Percentiles rank a stretch among this genome's conserved stretches.
These are phyloP conservation scores for Populus hybrid DNA, from an alignment of 441 rosid species.

Conservation along the genomic window DNA sequence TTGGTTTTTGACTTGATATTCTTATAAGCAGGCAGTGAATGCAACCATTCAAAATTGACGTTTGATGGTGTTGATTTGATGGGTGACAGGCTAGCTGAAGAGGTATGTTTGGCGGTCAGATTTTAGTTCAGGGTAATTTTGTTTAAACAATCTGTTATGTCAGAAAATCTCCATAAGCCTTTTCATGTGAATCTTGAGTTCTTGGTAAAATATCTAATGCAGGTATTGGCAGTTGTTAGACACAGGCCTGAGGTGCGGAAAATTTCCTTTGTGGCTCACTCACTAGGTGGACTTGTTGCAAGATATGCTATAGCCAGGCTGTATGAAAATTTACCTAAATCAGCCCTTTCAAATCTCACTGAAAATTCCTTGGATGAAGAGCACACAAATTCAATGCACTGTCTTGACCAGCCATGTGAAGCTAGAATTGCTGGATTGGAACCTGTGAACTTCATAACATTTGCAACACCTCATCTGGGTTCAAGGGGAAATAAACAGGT, in stretches of 20 bases:
- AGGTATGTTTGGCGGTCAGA: constrained; percentile 44
- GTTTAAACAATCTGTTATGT: neutral
- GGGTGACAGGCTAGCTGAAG: constrained; percentile 92
- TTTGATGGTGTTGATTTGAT: constrained; percentile 91
- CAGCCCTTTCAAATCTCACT: constrained; percentile 11
- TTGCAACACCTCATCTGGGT: constrained; percentile 98
- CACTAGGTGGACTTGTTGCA: constrained; percentile 93
- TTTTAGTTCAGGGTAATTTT: neutral
- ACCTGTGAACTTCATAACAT: constrained; percentile 87
- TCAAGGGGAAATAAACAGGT: constrained; percentile 90
- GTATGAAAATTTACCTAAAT: constrained; percentile 36
- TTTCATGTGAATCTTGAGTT: constrained; percentile 9
- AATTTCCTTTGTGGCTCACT: constrained; percentile 94
- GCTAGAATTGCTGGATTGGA: constrained; percentile 80
- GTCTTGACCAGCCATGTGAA: constrained; percentile 31
- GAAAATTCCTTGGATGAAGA: constrained; percentile 21
- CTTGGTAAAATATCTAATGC: constrained; percentile 17
- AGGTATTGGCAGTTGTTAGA: constrained; percentile 71
- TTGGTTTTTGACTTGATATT: constrained; percentile 18
- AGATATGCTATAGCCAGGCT: constrained; percentile 92
- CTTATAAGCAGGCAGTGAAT: constrained; percentile 69
- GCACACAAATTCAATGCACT: constrained; percentile 23
- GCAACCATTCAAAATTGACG: constrained; percentile 72
- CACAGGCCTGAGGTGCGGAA: constrained; percentile 52
- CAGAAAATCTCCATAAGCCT: neutral